Conservation (phyloP, 495 filamentous ascomycete species). For the Neohortaea acidophila region DNA sequence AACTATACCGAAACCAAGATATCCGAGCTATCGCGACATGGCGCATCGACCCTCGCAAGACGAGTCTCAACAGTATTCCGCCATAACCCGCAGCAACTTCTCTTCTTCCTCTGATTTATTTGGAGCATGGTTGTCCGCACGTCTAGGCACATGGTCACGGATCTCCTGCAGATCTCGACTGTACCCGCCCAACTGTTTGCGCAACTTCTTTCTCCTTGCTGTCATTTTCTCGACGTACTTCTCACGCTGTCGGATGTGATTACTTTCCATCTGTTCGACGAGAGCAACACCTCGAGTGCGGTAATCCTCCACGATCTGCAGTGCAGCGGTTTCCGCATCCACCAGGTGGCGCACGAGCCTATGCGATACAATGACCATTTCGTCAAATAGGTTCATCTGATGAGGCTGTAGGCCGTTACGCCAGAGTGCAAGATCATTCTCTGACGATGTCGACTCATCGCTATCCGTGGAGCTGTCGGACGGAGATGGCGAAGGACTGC, state of each 20-base stretch:
- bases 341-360: slow-evolving; percentile 11
- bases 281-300: slow-evolving; percentile 4
- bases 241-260: neutral
- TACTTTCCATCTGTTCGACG: slow-evolving; percentile 10
- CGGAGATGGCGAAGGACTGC: neutral
- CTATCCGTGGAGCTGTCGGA: neutral
- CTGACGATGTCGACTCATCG: neutral
- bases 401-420: slow-evolving; percentile 6
- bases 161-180: neutral
- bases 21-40: too few species aligned
- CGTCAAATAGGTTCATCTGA: slow-evolving; percentile 18
- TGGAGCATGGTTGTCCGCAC: too few species aligned
- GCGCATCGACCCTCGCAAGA: too few species aligned
- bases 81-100: too few species aligned
- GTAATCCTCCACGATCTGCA: slow-evolving; percentile 12
- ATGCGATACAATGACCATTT: slow-evolving; percentile 14
- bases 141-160: neutral
- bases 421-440: slow-evolving; percentile 8
- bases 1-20: too few species aligned
- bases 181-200: neutral
- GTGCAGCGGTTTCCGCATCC: slow-evolving; percentile 9
- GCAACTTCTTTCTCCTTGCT: slow-evolving; percentile 1
- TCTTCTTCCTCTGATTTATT: too few species aligned
- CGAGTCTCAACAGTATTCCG: too few species aligned
- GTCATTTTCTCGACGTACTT: slow-evolving; percentile 1